Evolutionary conservation across 805 yeast species (phyloP), one percentile per base, ranked within the genome.

Genomic region (Kodamaea hsintzibuensis): DNA sequence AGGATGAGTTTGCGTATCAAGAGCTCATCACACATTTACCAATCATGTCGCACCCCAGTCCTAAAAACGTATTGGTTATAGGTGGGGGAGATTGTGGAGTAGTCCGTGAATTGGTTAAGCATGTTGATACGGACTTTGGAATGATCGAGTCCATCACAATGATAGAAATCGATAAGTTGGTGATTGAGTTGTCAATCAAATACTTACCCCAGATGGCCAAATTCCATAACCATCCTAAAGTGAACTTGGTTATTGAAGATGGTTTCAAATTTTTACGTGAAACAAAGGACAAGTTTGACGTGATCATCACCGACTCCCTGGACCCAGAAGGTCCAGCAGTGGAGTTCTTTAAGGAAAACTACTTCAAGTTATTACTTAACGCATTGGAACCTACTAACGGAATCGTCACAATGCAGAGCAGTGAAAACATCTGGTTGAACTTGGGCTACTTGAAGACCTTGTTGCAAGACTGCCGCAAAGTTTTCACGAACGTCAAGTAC

Each of bases 61-160:
- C 98, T 1, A 82, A 81, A 61, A 81, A 79, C 52, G 96, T 91
- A 8, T 79, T 91, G 50, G 95, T 91, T 30, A 89, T 91, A 62
- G 98, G 98, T 25, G 98, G 98, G 22, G 98, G 98, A 43, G 98
- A 91, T 69, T 96, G 98, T 59, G 98, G 98, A 57, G 97, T 91
- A 17, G 73, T 92, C 38, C 81, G 98, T 63, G 98, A 91, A 69
- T 85, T 89, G 14, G 83, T 90, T 46, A 92, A 91, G 71, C 93
- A 88, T 64, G 61, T 73, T 30, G 69, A 68, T 12, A 74, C 75
- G 40, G 76, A 79, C 5, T 50, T 50, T 37, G 53, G 53, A 12
- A 74, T 79, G 45, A 80, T 86, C 3, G 86, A 87, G 59, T 70
- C 74, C 47, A 87, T 89, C 13, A 86, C 88, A 12, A 78, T 91